These are phyloP conservation scores for Candida dajiaensis DNA, from an alignment of 805 yeast species.

Conservation along the genomic window DNA sequence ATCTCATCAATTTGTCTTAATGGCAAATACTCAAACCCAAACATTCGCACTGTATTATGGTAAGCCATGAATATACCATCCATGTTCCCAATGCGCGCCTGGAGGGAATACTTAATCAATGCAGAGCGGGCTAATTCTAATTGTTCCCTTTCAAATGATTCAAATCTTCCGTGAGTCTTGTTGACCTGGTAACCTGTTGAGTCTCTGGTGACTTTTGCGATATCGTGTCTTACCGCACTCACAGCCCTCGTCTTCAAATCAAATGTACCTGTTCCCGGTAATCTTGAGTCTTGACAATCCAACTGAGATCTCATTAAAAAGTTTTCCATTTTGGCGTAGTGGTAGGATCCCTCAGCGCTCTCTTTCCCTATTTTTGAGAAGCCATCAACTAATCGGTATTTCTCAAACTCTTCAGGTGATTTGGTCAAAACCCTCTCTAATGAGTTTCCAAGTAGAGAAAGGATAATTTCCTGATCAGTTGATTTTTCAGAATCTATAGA, in stretches of 20 bases:
- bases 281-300: slow-evolving; percentile 68
- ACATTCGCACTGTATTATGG: slow-evolving; percentile 73
- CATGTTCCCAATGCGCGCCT: slow-evolving; percentile 94
- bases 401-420: slow-evolving; percentile 44
- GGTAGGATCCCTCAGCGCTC: slow-evolving; percentile 40
- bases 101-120: slow-evolving; percentile 77
- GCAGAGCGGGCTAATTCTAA: slow-evolving; percentile 71
- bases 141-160: slow-evolving; percentile 79
- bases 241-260: slow-evolving; percentile 92
- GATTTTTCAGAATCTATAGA: slow-evolving; percentile 71
- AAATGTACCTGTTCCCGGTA: slow-evolving; percentile 90
- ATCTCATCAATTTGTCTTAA: slow-evolving; percentile 63
- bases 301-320: slow-evolving; percentile 86
- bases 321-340: slow-evolving; percentile 62
- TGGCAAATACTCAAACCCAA: slow-evolving; percentile 89
- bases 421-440: slow-evolving; percentile 73
- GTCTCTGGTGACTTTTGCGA: slow-evolving; percentile 40
- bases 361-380: slow-evolving; percentile 13
- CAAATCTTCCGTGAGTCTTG: slow-evolving; percentile 56
- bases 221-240: slow-evolving; percentile 75
- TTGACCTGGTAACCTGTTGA: slow-evolving; percentile 59
- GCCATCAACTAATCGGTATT: slow-evolving; percentile 19
- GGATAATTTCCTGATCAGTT: slow-evolving; percentile 56
- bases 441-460: slow-evolving; percentile 72
- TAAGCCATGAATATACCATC: slow-evolving; percentile 93